Evolutionary conservation across 2,329 filamentous ascomycete species (phyloP).

Genomic region (Diaporthe amygdali): DNA sequence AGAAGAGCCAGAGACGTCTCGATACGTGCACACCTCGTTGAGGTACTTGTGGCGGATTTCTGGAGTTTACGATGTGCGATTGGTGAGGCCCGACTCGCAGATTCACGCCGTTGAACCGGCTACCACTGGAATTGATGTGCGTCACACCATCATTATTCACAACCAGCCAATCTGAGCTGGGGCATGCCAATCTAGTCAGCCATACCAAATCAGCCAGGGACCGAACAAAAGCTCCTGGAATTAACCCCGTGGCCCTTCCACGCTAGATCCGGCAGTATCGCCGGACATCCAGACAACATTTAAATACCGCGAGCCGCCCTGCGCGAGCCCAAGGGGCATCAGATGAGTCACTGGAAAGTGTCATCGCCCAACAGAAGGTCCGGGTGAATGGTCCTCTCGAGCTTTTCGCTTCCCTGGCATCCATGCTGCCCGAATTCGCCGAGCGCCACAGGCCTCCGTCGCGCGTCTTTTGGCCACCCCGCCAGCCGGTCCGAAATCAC

Average conservation of each 20-base stretch:
- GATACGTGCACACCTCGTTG: conserved; percentile 4
- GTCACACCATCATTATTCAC: conserved; percentile 1
- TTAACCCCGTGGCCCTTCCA: neutral
- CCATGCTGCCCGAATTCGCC: neutral
- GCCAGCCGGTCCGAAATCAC: neutral
- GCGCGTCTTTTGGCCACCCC: conserved; percentile 10
- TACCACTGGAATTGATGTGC: conserved; percentile 5
- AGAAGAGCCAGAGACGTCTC: neutral
- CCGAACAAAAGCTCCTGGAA: neutral
- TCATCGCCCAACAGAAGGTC: neutral
- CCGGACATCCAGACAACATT: neutral
- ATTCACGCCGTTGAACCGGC: neutral
- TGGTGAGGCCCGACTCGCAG: neutral
- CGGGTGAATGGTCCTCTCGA: neutral
- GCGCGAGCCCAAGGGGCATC: neutral
- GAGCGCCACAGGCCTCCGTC: neutral
- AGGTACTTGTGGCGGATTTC: neutral
- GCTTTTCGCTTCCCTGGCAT: neutral
- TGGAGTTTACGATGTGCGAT: neutral
- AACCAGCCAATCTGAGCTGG: neutral
- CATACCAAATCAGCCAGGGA: neutral
- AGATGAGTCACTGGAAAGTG: neutral
- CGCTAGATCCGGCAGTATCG: neutral
- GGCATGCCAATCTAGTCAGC: neutral
- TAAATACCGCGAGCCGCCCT: neutral